Evolutionary conservation across 225 moss, liverwort and hornwort species (phyloP).

Genomic region (Antitrichia curtipendula): DNA sequence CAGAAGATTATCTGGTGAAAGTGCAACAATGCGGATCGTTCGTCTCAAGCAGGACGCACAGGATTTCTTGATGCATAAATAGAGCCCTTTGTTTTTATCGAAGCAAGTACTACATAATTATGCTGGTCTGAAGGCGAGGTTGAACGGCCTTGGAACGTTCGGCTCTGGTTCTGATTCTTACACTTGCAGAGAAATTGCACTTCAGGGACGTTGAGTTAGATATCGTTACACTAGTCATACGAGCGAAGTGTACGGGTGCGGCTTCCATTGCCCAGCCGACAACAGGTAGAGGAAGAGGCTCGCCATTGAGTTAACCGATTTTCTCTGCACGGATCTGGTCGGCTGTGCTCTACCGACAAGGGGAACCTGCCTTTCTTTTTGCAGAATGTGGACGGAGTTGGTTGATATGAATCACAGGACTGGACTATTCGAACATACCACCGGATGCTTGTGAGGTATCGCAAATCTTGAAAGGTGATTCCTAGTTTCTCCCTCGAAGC

Average conservation of each 20-base stretch:
- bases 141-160: background rate
- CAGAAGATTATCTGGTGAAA: background rate
- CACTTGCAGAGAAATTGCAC: background rate
- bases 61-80: background rate
- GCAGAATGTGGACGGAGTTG: background rate
- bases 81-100: background rate
- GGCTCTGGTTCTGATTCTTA: background rate
- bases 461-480: background rate
- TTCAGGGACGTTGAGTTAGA: background rate
- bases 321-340: background rate
- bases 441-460: background rate
- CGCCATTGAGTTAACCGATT: background rate
- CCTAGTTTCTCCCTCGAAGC: background rate
- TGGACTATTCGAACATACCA: background rate
- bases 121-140: background rate
- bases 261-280: background rate
- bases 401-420: background rate
- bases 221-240: background rate
- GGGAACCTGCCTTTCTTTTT: background rate
- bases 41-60: background rate
- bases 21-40: background rate
- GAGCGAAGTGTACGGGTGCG: background rate
- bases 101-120: background rate
- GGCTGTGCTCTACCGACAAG: background rate
- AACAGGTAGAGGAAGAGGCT: background rate